phyloP scores from a whole-genome alignment of 1,139 yeast genomes.

The Zygosaccharomyces sapae region DNA sequence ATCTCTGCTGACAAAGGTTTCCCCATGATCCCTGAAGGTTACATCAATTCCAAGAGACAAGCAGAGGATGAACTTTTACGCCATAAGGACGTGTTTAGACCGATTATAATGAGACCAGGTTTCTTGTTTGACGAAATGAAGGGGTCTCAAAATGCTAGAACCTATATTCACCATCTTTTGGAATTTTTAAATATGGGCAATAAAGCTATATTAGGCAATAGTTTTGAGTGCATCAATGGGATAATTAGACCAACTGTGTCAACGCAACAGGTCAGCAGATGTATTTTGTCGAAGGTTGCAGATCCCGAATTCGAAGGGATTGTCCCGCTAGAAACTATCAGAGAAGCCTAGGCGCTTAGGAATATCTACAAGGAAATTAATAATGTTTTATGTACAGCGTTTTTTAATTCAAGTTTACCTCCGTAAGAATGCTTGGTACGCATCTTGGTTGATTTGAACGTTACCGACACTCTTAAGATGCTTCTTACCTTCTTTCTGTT shows the following conservation, averaged over 20 bases:
- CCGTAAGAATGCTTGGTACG: slow-evolving; percentile 66
- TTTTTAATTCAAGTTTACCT: slow-evolving; percentile 12
- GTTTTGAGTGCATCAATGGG: slow-evolving; percentile 40
- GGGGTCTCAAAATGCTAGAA: slow-evolving; percentile 36
- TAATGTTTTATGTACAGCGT: slow-evolving; percentile 4
- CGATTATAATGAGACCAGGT: slow-evolving; percentile 73
- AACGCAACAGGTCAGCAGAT: slow-evolving; percentile 64
- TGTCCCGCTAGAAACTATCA: slow-evolving; percentile 53
- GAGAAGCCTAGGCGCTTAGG: slow-evolving; percentile 14
- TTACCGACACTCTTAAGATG: slow-evolving; percentile 75
- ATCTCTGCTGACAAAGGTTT: slow-evolving; percentile 74
- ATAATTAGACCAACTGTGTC: slow-evolving; percentile 61
- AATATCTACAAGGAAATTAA: background rate
- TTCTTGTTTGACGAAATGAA: slow-evolving; percentile 64
- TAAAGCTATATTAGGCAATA: slow-evolving; percentile 36
- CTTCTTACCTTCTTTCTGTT: slow-evolving; percentile 93
- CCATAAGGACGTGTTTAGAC: slow-evolving; percentile 43
- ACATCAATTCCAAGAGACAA: slow-evolving; percentile 68
- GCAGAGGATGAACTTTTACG: slow-evolving; percentile 59
- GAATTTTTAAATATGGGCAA: slow-evolving; percentile 45
- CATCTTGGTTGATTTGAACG: slow-evolving; percentile 75
- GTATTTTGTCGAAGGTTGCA: slow-evolving; percentile 52
- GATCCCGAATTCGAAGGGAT: slow-evolving; percentile 53
- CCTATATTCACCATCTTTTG: slow-evolving; percentile 35
- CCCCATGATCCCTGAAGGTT: slow-evolving; percentile 64